Conservation (phyloP, 352 stramenopile genomes). For the Phytopythium oedochilum region DNA sequence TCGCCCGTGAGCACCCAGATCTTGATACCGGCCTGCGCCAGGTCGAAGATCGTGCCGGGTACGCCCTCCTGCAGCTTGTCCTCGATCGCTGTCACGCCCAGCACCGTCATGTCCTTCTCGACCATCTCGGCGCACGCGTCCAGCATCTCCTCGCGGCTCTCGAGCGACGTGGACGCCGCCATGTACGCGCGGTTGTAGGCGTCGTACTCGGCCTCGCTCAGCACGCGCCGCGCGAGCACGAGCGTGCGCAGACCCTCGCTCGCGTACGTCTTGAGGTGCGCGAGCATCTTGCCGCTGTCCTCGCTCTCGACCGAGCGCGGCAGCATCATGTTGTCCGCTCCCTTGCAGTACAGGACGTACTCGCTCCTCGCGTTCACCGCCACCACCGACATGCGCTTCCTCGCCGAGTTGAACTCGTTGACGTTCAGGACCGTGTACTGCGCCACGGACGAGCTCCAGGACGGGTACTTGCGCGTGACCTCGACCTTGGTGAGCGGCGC, state of each 20-base stretch:
- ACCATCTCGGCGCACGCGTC: conserved; percentile 55
- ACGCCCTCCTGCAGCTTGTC: conserved; percentile 95
- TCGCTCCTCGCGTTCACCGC: conserved; percentile 52
- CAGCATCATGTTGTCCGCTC: conserved; percentile 85
- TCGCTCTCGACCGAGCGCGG: conserved; percentile 23
- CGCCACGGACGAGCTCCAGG: neutral
- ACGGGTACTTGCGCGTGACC: conserved; percentile 29
- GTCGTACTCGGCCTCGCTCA: conserved; percentile 49
- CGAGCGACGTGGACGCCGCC: conserved; percentile 39
- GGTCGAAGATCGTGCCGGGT: conserved; percentile 88
- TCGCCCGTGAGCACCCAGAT: conserved; percentile 98
- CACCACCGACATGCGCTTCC: conserved; percentile 98
- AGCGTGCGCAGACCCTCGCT: conserved; percentile 79
- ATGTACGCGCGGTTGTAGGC: conserved; percentile 56
- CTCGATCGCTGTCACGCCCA: conserved; percentile 95
- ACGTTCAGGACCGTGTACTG: conserved; percentile 69
- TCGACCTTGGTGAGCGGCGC: conserved; percentile 46
- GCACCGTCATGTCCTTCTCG: conserved; percentile 72
- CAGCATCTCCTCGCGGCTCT: conserved; percentile 43
- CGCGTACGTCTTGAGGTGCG: conserved; percentile 62
- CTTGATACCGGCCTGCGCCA: conserved; percentile 95
- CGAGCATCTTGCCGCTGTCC: conserved; percentile 17
- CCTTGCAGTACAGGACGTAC: conserved; percentile 74
- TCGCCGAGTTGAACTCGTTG: conserved; percentile 86
- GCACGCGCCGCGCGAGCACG: conserved; percentile 47